Evolutionary conservation across 2,329 filamentous ascomycete species (phyloP).

Genomic region (Zopfia rhizophila): DNA sequence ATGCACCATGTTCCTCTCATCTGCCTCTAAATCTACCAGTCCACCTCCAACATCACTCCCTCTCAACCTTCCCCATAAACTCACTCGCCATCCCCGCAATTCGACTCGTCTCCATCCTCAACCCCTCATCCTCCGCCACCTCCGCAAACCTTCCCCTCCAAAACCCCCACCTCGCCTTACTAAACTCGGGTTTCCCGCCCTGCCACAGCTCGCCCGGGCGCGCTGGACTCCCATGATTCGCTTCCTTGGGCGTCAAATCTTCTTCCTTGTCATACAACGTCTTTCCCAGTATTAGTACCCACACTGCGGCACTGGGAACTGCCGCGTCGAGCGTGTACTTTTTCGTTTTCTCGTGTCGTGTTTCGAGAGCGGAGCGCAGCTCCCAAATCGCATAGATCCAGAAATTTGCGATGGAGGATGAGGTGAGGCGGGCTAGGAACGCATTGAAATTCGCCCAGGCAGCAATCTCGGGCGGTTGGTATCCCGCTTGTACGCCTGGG

Average conservation of each 20-base stretch:
- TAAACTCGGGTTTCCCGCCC: conserved; percentile 41
- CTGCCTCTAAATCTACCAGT: too few relatives aligned
- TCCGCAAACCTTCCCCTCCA: conserved; percentile 45
- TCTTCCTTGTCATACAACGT: conserved; percentile 34
- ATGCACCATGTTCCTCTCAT: too few relatives aligned
- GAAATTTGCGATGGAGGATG: conserved; percentile 24
- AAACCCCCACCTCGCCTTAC: conserved; percentile 42
- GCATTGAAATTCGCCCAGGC: conserved; percentile 46
- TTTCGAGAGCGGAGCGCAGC: conserved; percentile 42
- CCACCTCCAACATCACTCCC: too few relatives aligned
- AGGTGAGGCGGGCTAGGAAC: conserved; percentile 40
- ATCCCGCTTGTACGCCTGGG: conserved; percentile 29
- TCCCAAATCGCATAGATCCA: conserved; percentile 42
- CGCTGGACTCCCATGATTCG: conserved; percentile 41
- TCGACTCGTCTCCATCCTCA: conserved; percentile 33
- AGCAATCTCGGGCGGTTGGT: conserved; percentile 33
- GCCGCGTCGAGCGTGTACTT: conserved; percentile 36
- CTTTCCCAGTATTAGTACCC: conserved; percentile 36
- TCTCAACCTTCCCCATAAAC: conserved; percentile 42
- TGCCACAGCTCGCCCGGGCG: conserved; percentile 42
- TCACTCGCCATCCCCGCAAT: conserved; percentile 37
- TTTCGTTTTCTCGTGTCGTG: conserved; percentile 25
- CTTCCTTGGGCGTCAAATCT: conserved; percentile 40
- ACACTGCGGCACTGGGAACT: conserved; percentile 43
- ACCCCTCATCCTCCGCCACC: conserved; percentile 29